Percentiles rank a stretch among this genome's conserved stretches.
phyloP scores from a whole-genome alignment of 352 stramenopile species.

The Phytophthora crassamura region DNA sequence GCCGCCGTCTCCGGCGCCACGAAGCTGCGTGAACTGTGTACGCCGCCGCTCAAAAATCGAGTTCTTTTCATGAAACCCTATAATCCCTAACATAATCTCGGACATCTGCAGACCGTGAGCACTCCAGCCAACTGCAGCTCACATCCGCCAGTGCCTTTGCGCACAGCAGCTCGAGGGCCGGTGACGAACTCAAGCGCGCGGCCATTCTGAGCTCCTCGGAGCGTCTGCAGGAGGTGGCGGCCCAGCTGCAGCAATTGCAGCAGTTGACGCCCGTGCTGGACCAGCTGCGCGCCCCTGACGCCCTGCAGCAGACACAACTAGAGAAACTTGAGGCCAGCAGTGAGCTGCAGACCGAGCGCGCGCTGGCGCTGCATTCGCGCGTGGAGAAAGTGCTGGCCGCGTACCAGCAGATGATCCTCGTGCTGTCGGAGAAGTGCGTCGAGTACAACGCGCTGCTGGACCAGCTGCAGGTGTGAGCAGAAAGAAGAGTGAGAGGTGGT shows the following conservation, averaged over 20 bases:
- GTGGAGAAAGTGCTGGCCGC: slow-evolving; percentile 57
- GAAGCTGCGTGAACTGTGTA: slow-evolving; percentile 61
- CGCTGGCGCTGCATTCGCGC: slow-evolving; percentile 51
- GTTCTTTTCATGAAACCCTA: slow-evolving; percentile 4
- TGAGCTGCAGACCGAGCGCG: slow-evolving; percentile 48
- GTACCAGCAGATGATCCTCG: slow-evolving; percentile 77
- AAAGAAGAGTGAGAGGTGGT: not conserved
- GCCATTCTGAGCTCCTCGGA: slow-evolving; percentile 65
- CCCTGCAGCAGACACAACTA: slow-evolving; percentile 29
- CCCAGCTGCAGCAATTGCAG: slow-evolving; percentile 53
- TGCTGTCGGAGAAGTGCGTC: slow-evolving; percentile 77
- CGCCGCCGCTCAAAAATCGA: slow-evolving; percentile 2
- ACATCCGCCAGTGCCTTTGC: slow-evolving; percentile 34
- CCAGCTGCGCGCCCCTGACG: slow-evolving; percentile 42
- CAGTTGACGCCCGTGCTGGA: slow-evolving; percentile 55
- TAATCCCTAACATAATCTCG: not conserved
- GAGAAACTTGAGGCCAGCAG: slow-evolving; percentile 40
- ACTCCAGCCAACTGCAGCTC: slow-evolving; percentile 45
- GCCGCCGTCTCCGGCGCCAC: slow-evolving; percentile 40
- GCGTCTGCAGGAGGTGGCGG: slow-evolving; percentile 42
- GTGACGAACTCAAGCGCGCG: slow-evolving; percentile 67
- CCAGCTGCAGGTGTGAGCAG: slow-evolving; percentile 46
- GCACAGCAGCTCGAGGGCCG: slow-evolving; percentile 20
- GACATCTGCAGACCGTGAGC: slow-evolving; percentile 42
- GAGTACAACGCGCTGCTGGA: slow-evolving; percentile 67